phyloP scores from a whole-genome alignment of 2,329 filamentous ascomycete genomes.

The Coniochaeta sp. region DNA sequence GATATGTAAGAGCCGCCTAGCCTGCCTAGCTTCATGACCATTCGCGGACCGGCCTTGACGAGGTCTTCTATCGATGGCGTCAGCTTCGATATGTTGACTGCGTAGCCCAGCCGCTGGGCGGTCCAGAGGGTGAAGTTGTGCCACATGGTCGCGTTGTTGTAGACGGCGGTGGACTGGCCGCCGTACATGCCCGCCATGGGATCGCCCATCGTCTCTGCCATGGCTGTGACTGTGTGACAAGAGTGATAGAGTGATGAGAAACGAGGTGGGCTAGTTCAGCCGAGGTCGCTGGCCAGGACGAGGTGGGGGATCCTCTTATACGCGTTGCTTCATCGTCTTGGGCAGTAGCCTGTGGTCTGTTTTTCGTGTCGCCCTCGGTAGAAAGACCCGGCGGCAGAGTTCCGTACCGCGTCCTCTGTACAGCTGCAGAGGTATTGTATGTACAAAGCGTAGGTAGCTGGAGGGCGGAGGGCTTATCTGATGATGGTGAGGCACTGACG shows the following conservation, averaged over 20 bases:
- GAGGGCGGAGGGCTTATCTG: not conserved
- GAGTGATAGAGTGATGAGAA: not conserved
- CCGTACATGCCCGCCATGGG: not conserved
- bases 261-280: not conserved
- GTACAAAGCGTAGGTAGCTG: not conserved
- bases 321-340: not conserved
- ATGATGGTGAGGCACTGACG: not conserved
- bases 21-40: slow-evolving; percentile 61
- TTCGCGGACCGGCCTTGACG: slow-evolving; percentile 60
- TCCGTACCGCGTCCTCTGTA: not conserved
- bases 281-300: not conserved
- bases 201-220: not conserved
- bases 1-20: slow-evolving; percentile 58
- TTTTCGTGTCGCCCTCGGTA: not conserved
- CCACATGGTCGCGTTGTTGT: slow-evolving; percentile 39
- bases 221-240: not conserved
- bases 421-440: too few species aligned
- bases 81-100: slow-evolving; percentile 50
- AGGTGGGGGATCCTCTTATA: not conserved
- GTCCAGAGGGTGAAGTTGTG: slow-evolving; percentile 50
- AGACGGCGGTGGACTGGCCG: slow-evolving; percentile 19
- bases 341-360: not conserved
- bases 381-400: not conserved
- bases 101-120: slow-evolving; percentile 30
- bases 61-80: slow-evolving; percentile 62